Percentiles rank a stretch among this genome's conserved stretches.
phyloP scores from a whole-genome alignment of 805 yeast species.

The Limtongia smithiae region DNA sequence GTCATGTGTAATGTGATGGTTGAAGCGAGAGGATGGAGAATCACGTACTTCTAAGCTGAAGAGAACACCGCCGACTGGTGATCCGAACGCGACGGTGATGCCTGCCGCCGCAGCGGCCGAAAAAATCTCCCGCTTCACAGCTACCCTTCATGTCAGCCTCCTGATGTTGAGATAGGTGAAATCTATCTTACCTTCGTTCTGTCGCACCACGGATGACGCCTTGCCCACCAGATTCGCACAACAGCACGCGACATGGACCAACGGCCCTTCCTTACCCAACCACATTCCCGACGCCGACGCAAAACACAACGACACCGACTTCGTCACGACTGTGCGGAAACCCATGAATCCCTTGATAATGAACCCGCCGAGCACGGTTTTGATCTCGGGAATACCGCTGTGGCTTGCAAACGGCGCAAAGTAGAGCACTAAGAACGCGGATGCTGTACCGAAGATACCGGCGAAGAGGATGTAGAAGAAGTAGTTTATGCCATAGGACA shows the following conservation, averaged over 20 bases:
- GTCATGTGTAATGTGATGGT: conserved; percentile 36
- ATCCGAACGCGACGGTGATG: conserved; percentile 76
- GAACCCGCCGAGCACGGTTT: conserved; percentile 64
- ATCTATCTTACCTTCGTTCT: conserved; percentile 52
- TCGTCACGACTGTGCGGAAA: conserved; percentile 49
- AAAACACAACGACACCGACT: conserved; percentile 55
- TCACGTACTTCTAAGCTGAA: conserved; percentile 46
- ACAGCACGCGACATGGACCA: conserved; percentile 74
- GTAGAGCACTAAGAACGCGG: conserved; percentile 37
- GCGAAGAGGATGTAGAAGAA: conserved; percentile 42
- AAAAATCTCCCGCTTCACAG: conserved; percentile 54
- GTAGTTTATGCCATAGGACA: conserved; percentile 38
- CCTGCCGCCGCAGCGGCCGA: conserved; percentile 82
- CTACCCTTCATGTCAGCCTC: no score
- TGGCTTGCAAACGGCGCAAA: conserved; percentile 43
- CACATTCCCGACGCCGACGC: conserved; percentile 75
- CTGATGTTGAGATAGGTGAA: no score
- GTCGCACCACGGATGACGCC: conserved; percentile 34
- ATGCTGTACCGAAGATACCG: conserved; percentile 40
- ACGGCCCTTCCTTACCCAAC: conserved; percentile 85
- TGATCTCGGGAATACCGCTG: conserved; percentile 74
- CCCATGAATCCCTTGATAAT: conserved; percentile 54
- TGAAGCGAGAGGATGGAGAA: neutral
- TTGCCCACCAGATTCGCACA: conserved; percentile 44
- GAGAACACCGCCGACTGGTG: conserved; percentile 85